Evolutionary conservation across 306 rosid genomes (phyloP), one percentile per base, ranked within the genome.

Genomic region (Sicyos edulis): DNA sequence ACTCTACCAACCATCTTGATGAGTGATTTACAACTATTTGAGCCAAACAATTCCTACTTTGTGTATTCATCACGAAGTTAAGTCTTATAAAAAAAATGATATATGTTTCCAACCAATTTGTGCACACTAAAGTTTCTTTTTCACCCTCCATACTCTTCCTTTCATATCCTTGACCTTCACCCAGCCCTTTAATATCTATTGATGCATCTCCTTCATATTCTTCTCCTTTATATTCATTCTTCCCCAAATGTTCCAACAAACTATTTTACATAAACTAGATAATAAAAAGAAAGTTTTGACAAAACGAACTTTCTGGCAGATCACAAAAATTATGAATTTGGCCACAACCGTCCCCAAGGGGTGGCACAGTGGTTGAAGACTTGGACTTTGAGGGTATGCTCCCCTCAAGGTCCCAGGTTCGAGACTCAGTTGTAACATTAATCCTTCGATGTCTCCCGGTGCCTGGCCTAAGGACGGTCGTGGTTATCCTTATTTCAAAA

Each of bases 21-120:
- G 59, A 54, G 26, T 54, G 59, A 54, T 19, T n/a, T 54, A 19
- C 40, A 59, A 29, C 65, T 59, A 2, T 59, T 59, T 59, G 65
- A 59, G 29, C 65, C 44, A n/a, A n/a, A n/a, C n/a, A n/a, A n/a
- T n/a, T n/a, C n/a, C n/a, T n/a, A n/a, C n/a, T n/a, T n/a, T n/a
- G n/a, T n/a, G n/a, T n/a, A n/a, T n/a, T n/a, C n/a, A 26, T 14
- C 10, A 4, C 1, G 11, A 59, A 59, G 26, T 59, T 59, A 17
- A 59, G 44, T 14, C 44, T 59, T 14, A 42, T 55, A 15, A 45
- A 29, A 26, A 60, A 21, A 29, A 29, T 7, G 44, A 20, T 60
- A 20, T 60, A 15, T 14, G 20, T 29, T 15, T 32, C 44, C 45
- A 60, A 3, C 45, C 44, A 29, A 60, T 29, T 29, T 15, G 20